A percentile compares a stretch with the other conserved stretches of the same genome.
These are phyloP conservation scores for Megacollybia marginata DNA, from an alignment of 768 basidiomycete genomes.

Conservation along the genomic window DNA sequence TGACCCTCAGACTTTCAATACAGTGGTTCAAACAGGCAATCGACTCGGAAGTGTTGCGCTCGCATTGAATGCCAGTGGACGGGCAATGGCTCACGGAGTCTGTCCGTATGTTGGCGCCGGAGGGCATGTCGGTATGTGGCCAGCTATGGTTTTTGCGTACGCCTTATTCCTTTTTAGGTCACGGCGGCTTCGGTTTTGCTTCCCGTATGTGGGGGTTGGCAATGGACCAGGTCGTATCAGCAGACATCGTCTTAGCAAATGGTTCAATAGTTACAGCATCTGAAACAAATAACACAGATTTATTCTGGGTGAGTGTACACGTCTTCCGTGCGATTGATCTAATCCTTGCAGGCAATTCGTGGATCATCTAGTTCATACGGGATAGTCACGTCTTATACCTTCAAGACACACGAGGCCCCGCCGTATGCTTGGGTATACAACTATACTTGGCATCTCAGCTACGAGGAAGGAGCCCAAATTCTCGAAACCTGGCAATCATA, in stretches of 20 bases:
- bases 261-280: slow-evolving; percentile 27
- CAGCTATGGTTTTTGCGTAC: background rate
- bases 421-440: slow-evolving; percentile 28
- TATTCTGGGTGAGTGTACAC: slow-evolving; percentile 39
- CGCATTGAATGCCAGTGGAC: slow-evolving; percentile 27
- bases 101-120: slow-evolving; percentile 47
- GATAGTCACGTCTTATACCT: slow-evolving; percentile 31
- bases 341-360: slow-evolving; percentile 27
- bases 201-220: slow-evolving; percentile 44
- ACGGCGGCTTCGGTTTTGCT: slow-evolving; percentile 42
- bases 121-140: slow-evolving; percentile 32
- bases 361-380: slow-evolving; percentile 33
- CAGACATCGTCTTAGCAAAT: slow-evolving; percentile 37
- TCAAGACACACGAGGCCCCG: slow-evolving; percentile 31
- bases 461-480: slow-evolving; percentile 22
- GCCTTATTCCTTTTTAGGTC: background rate
- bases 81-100: slow-evolving; percentile 45
- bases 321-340: background rate
- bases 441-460: slow-evolving; percentile 28
- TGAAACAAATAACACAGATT: slow-evolving; percentile 33
- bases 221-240: slow-evolving; percentile 35
- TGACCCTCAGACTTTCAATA: slow-evolving; percentile 23
- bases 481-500: slow-evolving; percentile 28
- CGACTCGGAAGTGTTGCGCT: slow-evolving; percentile 39
- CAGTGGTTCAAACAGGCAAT: slow-evolving; percentile 35